These are phyloP conservation scores for Cadophora gregata DNA, from an alignment of 2,329 filamentous ascomycete genomes.

Conservation along the genomic window DNA sequence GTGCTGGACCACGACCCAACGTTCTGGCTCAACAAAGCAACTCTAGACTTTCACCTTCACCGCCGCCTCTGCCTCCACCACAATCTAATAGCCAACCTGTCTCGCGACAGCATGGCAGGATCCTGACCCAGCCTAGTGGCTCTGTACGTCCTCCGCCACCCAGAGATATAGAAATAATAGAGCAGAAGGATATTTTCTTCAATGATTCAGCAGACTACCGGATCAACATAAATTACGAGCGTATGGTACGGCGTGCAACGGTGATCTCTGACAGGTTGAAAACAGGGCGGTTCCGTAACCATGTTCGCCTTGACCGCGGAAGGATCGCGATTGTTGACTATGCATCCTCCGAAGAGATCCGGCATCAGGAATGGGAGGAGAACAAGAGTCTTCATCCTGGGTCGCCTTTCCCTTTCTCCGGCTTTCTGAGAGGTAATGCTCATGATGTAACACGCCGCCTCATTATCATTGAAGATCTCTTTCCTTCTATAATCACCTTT, in stretches of 20 bases:
- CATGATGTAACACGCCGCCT: neutral
- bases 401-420: neutral
- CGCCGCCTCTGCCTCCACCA: too few species aligned
- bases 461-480: neutral
- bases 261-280: neutral
- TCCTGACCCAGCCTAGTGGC: neutral
- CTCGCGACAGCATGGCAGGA: neutral
- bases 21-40: too few species aligned
- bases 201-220: neutral
- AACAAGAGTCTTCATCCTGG: neutral
- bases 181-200: neutral
- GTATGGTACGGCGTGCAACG: neutral
- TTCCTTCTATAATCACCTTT: neutral
- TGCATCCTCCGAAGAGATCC: neutral
- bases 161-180: neutral
- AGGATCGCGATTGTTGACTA: neutral
- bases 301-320: neutral
- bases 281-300: neutral
- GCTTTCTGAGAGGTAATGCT: neutral
- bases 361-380: too few species aligned
- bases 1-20: too few species aligned
- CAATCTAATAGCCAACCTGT: too few species aligned
- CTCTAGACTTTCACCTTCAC: too few species aligned
- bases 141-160: neutral
- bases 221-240: neutral